Evolutionary conservation across 768 basidiomycete genomes (phyloP).

Genomic region (Amanita inopinata): DNA sequence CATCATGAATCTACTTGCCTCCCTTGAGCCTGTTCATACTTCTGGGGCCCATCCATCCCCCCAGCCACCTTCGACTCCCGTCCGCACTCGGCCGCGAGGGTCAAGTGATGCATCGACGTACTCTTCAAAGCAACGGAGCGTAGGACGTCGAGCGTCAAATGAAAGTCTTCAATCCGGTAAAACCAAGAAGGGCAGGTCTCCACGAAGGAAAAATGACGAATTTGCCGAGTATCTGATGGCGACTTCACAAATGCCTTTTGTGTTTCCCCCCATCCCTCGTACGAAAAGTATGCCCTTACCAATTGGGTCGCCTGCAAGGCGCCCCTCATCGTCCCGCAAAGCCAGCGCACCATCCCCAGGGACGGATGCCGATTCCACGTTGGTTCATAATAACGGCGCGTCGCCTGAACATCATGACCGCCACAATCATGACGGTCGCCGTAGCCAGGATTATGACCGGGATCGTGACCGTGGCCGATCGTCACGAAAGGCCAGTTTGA

Average conservation of each 20-base stretch:
- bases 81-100: conserved; percentile 18
- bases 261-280: conserved; percentile 22
- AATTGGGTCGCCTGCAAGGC: conserved; percentile 3
- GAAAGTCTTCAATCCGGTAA: conserved; percentile 16
- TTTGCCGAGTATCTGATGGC: conserved; percentile 1
- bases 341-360: conserved; percentile 15
- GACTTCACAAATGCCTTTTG: not conserved
- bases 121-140: conserved; percentile 6
- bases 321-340: conserved; percentile 12
- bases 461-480: conserved; percentile 19
- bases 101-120: conserved; percentile 16
- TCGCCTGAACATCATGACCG: conserved; percentile 6
- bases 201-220: conserved; percentile 9
- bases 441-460: conserved; percentile 8
- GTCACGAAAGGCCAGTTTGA: conserved; percentile 19
- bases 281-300: conserved; percentile 41
- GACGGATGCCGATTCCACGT: conserved; percentile 9
- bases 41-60: conserved; percentile 6
- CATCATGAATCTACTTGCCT: conserved; percentile 15
- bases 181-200: conserved; percentile 15
- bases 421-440: conserved; percentile 11
- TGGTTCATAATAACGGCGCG: not conserved
- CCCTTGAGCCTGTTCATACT: conserved; percentile 18
- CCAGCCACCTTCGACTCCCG: conserved; percentile 11
- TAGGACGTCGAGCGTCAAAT: conserved; percentile 16